Percentiles rank a stretch among this genome's conserved stretches.
Evolutionary conservation across 441 rosid species (phyloP).

Genomic region (Populus trichocarpa): DNA sequence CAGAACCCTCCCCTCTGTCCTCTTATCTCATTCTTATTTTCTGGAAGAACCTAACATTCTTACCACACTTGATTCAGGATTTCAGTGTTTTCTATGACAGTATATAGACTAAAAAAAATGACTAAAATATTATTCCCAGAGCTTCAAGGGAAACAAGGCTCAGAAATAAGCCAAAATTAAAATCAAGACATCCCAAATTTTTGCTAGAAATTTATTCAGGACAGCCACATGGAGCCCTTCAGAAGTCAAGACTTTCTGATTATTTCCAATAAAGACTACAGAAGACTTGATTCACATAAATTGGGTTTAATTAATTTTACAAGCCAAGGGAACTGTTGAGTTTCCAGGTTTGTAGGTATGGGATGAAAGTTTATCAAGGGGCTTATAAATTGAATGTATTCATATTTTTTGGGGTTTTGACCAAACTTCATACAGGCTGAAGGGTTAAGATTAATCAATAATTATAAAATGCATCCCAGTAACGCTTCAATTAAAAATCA

Average conservation of each 20-base stretch:
- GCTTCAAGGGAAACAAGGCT: neutral
- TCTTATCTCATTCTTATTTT: neutral
- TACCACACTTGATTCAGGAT: neutral
- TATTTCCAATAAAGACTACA: neutral
- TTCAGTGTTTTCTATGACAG: neutral
- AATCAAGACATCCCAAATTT: neutral
- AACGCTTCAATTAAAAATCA: neutral
- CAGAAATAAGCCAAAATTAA: neutral
- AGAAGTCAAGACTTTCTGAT: neutral
- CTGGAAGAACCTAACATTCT: neutral
- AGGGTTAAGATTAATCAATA: too few species aligned
- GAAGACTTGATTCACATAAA: neutral
- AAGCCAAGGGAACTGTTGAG: neutral
- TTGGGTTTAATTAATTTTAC: neutral
- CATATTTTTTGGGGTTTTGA: too few species aligned
- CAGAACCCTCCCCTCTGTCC: neutral
- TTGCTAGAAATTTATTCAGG: neutral
- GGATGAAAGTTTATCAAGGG: neutral
- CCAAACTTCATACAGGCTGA: too few species aligned
- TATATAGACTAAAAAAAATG: neutral
- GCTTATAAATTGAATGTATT: too few species aligned
- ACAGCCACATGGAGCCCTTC: neutral
- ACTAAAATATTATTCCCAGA: neutral
- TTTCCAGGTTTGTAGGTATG: neutral
- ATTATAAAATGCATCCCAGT: neutral